Base-by-base conservation (phyloP, 208 protist species). In the Crithidia expoeki region DNA sequence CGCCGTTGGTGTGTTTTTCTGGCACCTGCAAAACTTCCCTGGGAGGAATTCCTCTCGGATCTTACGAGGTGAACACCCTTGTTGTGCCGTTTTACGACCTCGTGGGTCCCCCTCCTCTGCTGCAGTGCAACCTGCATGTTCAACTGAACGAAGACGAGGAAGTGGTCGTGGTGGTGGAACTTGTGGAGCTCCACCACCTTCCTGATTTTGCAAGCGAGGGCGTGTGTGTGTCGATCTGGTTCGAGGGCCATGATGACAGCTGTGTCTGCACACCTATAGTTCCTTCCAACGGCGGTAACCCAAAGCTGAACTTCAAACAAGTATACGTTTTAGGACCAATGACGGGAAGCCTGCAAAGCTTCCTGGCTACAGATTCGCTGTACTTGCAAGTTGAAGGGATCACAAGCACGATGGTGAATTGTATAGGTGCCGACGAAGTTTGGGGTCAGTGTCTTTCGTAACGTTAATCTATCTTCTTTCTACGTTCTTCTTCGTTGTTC, bases 321-420 rank as follows among this genome's bases (percentile, higher is more conserved):
- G 79, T 63, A 4, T 89, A 78, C 68, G 53, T 75, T 17, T 84
- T 89, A n/a, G 79, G 79, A 16, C 61, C 70, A 6, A 56, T 83
- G 36, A 81, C 82, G 46, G 67, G 81, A 21, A 56, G 83, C 12
- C 49, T 87, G 51, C 59, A 74, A 34, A 32, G 36, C 11, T 89
- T 72, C 51, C 79, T 89, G 55, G 47, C 65, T 28, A 50, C 53
- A 3, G 79, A 89, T 72, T 74, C 82, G 10, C 53, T 89, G 19
- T 79, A 79, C 53, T 72, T 89, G 17, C 69, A 72, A 4, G 73
- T 89, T n/a, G 79, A 89, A 10, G 83, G 80, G 27, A 78, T 87
- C 25, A 76, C 72, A 9, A 65, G 64, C 32, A 50, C 61, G 14
- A 25, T 58, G 30, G 92, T 93, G 66, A 81, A 81, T 49, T 65